A percentile compares a stretch with the other conserved stretches of the same genome.
phyloP scores from a whole-genome alignment of 305 asterid species.

The Solanum hybrid region DNA sequence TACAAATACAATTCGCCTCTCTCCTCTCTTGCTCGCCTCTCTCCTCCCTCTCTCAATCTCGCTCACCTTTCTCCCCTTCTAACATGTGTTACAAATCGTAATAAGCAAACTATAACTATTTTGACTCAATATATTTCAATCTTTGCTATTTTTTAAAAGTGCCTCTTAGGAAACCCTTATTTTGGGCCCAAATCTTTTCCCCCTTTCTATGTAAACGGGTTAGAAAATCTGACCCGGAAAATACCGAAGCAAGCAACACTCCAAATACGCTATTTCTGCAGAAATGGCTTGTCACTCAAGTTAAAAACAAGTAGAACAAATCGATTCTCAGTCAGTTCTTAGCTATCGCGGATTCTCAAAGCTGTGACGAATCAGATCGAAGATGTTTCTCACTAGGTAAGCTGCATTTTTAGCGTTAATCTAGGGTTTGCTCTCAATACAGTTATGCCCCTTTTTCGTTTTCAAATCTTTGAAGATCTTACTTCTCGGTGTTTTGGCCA shows the following conservation, averaged over 20 bases:
- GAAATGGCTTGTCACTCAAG: neutral
- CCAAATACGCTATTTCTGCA: neutral
- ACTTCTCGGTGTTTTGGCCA: neutral
- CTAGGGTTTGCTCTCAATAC: conserved; percentile 16
- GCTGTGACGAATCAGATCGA: conserved; percentile 14
- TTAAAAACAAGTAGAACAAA: neutral
- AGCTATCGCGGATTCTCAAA: neutral
- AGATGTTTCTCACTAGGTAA: conserved; percentile 91
- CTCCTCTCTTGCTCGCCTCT: neutral
- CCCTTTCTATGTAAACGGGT: neutral
- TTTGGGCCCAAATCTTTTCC: neutral
- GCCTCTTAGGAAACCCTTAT: neutral
- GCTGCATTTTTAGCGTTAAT: neutral
- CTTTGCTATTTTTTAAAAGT: no score
- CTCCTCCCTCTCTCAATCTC: neutral
- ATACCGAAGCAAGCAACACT: neutral
- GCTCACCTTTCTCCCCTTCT: neutral
- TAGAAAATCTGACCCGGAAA: neutral
- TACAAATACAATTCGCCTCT: no score
- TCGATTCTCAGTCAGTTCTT: neutral
- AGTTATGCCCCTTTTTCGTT: neutral
- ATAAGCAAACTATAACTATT: no score
- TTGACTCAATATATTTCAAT: no score
- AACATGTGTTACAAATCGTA: neutral
- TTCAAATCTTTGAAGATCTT: neutral